Conservation (phyloP, 2,329 filamentous ascomycete species). For the Sodiomyces alkalinus region DNA sequence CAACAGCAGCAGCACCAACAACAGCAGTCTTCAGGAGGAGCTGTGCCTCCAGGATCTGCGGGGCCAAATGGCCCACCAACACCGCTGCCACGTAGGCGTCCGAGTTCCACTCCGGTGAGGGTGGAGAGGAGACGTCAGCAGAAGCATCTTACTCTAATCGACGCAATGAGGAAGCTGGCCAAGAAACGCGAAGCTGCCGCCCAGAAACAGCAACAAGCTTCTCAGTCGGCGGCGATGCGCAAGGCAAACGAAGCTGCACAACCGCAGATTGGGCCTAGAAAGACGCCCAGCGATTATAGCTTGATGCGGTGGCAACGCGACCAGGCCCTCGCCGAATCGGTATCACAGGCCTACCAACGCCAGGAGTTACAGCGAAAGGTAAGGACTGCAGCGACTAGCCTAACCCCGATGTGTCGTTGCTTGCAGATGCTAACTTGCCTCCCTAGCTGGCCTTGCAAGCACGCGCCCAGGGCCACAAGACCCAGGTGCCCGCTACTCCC, state of each 20-base stretch:
- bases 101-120: constrained; percentile 57
- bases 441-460: constrained; percentile 23
- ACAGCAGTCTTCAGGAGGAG: constrained; percentile 14
- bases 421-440: too few relatives aligned
- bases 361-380: constrained; percentile 45
- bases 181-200: constrained; percentile 79
- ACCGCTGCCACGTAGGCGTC: constrained; percentile 43
- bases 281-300: constrained; percentile 85
- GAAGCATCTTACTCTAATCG: constrained; percentile 75
- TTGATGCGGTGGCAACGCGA: constrained; percentile 79
- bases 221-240: constrained; percentile 61
- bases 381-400: constrained; percentile 18
- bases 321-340: constrained; percentile 45
- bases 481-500: constrained; percentile 28
- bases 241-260: constrained; percentile 56
- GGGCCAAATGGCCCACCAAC: constrained; percentile 25
- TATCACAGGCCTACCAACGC: constrained; percentile 39
- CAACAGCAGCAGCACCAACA: constrained; percentile 14
- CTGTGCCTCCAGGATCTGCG: constrained; percentile 14
- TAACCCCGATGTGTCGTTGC: constrained; percentile 1
- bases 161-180: constrained; percentile 87
- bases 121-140: constrained; percentile 80
- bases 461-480: constrained; percentile 27
- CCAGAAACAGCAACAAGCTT: constrained; percentile 77
- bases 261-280: constrained; percentile 27